These are phyloP conservation scores for Syzygium aromaticum DNA, from an alignment of 345 rosid genomes.

Conservation along the genomic window DNA sequence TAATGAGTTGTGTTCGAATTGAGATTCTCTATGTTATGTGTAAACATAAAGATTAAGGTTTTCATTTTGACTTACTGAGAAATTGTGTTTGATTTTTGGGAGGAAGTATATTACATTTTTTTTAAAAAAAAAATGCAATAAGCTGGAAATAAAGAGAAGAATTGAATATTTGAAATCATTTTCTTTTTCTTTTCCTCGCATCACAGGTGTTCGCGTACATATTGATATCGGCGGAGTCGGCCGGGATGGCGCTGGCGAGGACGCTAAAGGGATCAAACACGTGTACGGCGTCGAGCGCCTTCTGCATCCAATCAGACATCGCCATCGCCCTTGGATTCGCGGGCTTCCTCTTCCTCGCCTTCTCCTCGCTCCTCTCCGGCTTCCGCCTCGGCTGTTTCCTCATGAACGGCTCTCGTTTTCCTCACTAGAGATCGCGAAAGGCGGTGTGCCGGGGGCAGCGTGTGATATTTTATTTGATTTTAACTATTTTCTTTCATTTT, in stretches of 20 bases:
- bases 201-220: conserved; percentile 75
- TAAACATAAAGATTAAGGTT: background rate
- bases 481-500: background rate
- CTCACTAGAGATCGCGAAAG: conserved; percentile 20
- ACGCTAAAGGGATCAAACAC: conserved; percentile 44
- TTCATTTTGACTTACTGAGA: background rate
- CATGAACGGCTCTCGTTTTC: conserved; percentile 83
- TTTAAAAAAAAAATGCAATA: too few species aligned
- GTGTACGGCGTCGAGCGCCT: conserved; percentile 37
- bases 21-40: background rate
- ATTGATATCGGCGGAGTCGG: conserved; percentile 71
- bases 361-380: conserved; percentile 72
- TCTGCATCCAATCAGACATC: conserved; percentile 72
- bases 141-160: too few species aligned
- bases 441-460: background rate
- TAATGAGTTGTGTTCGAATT: background rate
- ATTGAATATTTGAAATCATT: too few species aligned
- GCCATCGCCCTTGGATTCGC: conserved; percentile 72
- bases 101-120: too few species aligned
- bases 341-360: conserved; percentile 64
- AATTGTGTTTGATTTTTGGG: background rate
- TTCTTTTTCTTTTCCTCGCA: background rate
- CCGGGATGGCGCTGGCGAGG: conserved; percentile 63
- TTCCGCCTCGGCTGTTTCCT: conserved; percentile 73
- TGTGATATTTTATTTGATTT: background rate